A percentile compares a stretch with the other conserved stretches of the same genome.
Evolutionary conservation across 2,329 filamentous ascomycete species (phyloP).

Genomic region (Penicillium sp.): DNA sequence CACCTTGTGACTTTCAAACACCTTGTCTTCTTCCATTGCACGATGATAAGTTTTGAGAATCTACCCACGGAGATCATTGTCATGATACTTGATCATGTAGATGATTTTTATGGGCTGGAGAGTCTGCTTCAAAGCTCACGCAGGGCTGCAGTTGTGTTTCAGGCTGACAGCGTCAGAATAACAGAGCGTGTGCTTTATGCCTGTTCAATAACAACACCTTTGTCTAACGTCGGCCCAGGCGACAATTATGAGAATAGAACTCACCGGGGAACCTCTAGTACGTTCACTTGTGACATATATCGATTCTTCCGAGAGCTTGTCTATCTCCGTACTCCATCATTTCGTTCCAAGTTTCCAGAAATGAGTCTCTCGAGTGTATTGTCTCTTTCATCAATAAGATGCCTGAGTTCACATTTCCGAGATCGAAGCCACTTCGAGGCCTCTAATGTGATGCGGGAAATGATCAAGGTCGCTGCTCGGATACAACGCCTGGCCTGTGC

Average conservation of each 20-base stretch:
- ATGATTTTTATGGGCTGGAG: not conserved
- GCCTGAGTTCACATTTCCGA: not conserved
- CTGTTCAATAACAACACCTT: not conserved
- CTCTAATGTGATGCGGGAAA: not conserved
- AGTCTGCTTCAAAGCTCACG: not conserved
- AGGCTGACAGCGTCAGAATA: not conserved
- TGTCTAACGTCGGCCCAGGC: not conserved
- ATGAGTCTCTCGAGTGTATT: not conserved
- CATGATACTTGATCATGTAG: not conserved
- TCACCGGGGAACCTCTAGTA: not conserved
- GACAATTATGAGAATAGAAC: too few species aligned
- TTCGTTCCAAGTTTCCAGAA: not conserved
- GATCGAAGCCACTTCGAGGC: not conserved
- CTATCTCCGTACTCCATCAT: not conserved
- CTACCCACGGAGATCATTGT: not conserved
- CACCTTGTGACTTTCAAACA: not conserved
- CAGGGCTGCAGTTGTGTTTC: not conserved
- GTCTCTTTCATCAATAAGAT: not conserved
- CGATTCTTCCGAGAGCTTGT: not conserved
- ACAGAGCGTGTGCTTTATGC: not conserved
- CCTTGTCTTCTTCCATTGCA: not conserved
- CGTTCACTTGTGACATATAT: not conserved
- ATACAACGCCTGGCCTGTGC: conserved; percentile 5
- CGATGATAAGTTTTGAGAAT: not conserved
- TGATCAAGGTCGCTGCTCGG: not conserved